phyloP scores from a whole-genome alignment of 345 rosid species.

The Tarenaya hassleriana region DNA sequence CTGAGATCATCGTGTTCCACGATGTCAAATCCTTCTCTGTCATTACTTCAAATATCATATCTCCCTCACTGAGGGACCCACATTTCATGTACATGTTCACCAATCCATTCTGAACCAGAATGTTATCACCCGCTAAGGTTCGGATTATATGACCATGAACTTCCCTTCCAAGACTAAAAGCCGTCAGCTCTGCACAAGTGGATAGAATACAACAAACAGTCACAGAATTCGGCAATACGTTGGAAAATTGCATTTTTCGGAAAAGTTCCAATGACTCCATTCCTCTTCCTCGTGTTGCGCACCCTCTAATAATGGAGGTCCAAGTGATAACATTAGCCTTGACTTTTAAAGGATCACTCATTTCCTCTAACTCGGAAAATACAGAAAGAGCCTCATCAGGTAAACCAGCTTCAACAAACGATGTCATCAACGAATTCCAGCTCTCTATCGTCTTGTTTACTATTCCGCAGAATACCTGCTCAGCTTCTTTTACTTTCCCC shows the following conservation, averaged over 20 bases:
- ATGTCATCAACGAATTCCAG: constrained; percentile 65
- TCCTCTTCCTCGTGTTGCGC: constrained; percentile 47
- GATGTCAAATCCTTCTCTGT: constrained; percentile 46
- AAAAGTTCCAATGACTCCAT: constrained; percentile 48
- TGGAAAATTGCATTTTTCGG: constrained; percentile 46
- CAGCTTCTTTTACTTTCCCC: constrained; percentile 40
- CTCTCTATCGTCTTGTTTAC: constrained; percentile 46
- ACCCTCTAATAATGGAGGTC: constrained; percentile 63
- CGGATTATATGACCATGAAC: constrained; percentile 58
- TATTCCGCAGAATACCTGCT: constrained; percentile 36
- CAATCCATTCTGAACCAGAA: constrained; percentile 58
- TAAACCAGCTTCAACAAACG: constrained; percentile 50
- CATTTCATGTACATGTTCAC: constrained; percentile 70
- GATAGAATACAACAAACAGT: constrained; percentile 56
- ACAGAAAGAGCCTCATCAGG: constrained; percentile 45
- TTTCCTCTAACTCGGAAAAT: constrained; percentile 44
- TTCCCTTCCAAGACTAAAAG: constrained; percentile 49
- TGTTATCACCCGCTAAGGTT: constrained; percentile 40
- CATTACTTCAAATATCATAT: constrained; percentile 39
- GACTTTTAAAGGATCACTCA: constrained; percentile 20
- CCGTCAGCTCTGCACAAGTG: constrained; percentile 58
- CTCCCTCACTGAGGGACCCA: constrained; percentile 46
- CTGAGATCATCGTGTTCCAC: constrained; percentile 62
- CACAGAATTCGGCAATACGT: constrained; percentile 39
- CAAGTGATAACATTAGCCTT: constrained; percentile 64